Evolutionary conservation across 2,329 filamentous ascomycete species (phyloP).

Genomic region (Colletotrichum scovillei): DNA sequence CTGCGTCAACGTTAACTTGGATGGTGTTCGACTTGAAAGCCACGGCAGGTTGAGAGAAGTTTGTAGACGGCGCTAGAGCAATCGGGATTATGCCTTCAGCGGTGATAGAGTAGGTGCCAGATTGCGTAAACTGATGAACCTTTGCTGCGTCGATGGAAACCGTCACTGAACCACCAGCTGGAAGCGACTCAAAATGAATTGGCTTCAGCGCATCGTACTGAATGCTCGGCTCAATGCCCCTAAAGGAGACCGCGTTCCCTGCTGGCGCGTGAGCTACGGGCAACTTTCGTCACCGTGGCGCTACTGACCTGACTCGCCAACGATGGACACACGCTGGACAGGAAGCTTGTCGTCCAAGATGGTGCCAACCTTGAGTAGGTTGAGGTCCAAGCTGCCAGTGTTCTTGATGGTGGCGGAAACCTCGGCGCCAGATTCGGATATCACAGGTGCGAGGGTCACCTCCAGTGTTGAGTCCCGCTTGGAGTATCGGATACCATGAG

Average conservation of each 20-base stretch:
- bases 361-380: constrained; percentile 39
- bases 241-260: constrained; percentile 29
- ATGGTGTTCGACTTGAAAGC: constrained; percentile 37
- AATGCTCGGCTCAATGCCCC: constrained; percentile 38
- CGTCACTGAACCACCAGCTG: constrained; percentile 30
- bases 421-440: background rate
- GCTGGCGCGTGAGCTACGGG: too few species aligned
- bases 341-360: constrained; percentile 35
- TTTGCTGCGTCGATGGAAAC: constrained; percentile 33
- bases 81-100: constrained; percentile 34
- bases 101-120: constrained; percentile 36
- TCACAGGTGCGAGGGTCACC: background rate
- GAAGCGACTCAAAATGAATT: background rate
- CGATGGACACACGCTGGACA: background rate
- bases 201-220: constrained; percentile 37
- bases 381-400: constrained; percentile 32
- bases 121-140: constrained; percentile 35
- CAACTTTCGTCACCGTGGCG: background rate
- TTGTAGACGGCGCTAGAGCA: constrained; percentile 26
- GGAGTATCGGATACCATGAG: background rate
- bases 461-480: background rate
- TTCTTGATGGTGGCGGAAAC: background rate
- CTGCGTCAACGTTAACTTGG: constrained; percentile 30
- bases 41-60: constrained; percentile 29
- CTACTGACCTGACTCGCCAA: background rate